phyloP scores from a whole-genome alignment of 2,329 filamentous ascomycete species.

The Claviceps humidiphila region DNA sequence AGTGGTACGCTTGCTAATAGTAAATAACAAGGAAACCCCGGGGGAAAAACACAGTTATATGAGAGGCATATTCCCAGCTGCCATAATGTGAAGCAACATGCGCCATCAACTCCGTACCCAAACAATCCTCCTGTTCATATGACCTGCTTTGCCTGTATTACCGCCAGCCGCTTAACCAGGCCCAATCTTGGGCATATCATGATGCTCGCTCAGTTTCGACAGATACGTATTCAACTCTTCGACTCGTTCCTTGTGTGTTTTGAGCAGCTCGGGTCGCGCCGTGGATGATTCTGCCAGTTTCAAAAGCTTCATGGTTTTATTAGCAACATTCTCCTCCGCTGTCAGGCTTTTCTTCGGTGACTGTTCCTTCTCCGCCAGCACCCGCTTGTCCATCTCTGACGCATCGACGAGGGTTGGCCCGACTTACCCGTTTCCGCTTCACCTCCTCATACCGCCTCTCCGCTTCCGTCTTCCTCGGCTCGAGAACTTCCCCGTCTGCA shows the following conservation, averaged over 20 bases:
- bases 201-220: conserved; percentile 85
- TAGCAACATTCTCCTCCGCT: too few relatives aligned
- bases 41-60: not conserved
- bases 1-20: not conserved
- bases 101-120: not conserved
- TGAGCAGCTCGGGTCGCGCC: conserved; percentile 61
- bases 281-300: conserved; percentile 54
- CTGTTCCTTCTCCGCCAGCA: not conserved
- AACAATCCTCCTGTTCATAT: not conserved
- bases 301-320: conserved; percentile 45
- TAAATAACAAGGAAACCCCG: not conserved
- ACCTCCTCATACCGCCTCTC: conserved; percentile 72
- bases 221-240: conserved; percentile 93
- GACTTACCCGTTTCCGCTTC: conserved; percentile 62
- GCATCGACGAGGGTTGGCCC: too few relatives aligned
- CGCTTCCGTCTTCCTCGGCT: conserved; percentile 61
- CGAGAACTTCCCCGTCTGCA: conserved; percentile 11
- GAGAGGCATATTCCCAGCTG: not conserved
- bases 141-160: not conserved
- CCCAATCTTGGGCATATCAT: conserved; percentile 76
- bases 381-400: not conserved
- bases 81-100: not conserved
- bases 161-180: conserved; percentile 31
- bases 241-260: conserved; percentile 93
- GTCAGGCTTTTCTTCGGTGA: not conserved